Percentiles rank a stretch among this genome's conserved stretches.
These are phyloP conservation scores for Pythium aristosporum DNA, from an alignment of 352 stramenopile genomes.

Conservation along the genomic window DNA sequence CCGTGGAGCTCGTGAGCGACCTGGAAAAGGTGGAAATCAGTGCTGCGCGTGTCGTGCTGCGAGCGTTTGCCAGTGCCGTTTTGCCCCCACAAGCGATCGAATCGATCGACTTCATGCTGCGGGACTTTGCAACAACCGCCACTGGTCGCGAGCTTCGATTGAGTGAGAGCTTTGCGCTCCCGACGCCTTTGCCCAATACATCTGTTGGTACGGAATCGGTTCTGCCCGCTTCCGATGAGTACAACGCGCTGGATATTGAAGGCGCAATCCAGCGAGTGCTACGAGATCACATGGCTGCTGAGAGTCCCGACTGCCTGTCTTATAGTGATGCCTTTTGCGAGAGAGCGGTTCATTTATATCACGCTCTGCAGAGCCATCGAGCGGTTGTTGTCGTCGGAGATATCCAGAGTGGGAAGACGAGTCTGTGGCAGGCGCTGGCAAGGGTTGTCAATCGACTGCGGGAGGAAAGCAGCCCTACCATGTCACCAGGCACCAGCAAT, in stretches of 20 bases:
- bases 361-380: slow-evolving; percentile 30
- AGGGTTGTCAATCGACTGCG: slow-evolving; percentile 11
- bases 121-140: slow-evolving; percentile 36
- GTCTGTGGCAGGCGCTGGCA: slow-evolving; percentile 43
- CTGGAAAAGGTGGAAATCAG: slow-evolving; percentile 41
- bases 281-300: background rate
- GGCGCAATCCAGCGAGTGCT: slow-evolving; percentile 28
- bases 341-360: slow-evolving; percentile 51
- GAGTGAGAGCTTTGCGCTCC: slow-evolving; percentile 26
- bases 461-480: background rate
- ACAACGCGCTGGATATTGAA: slow-evolving; percentile 25
- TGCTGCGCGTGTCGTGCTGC: slow-evolving; percentile 39
- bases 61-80: slow-evolving; percentile 29
- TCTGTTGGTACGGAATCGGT: background rate
- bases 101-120: slow-evolving; percentile 41
- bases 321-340: slow-evolving; percentile 21
- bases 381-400: slow-evolving; percentile 43
- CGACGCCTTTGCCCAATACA: background rate
- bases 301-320: slow-evolving; percentile 11
- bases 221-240: background rate
- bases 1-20: slow-evolving; percentile 23
- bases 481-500: background rate
- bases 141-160: slow-evolving; percentile 23
- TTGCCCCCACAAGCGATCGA: slow-evolving; percentile 29
- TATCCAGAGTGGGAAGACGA: slow-evolving; percentile 52